Evolutionary conservation across 345 rosid genomes (phyloP).

Genomic region (Euphorbia lathyris): DNA sequence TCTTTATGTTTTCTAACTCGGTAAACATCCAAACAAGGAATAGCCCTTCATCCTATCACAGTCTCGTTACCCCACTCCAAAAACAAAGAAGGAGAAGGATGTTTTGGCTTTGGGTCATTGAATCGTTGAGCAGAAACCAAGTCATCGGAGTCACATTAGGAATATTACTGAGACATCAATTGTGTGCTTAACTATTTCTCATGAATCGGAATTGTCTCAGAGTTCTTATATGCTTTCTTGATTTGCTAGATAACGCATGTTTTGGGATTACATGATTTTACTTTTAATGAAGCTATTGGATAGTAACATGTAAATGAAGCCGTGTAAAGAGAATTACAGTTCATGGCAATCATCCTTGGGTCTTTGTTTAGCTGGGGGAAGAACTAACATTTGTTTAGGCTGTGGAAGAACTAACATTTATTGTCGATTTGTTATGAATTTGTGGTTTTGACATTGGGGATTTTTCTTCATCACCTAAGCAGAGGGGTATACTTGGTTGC

Average conservation of each 20-base stretch:
- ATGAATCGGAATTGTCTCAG: background rate
- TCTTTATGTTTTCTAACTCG: too few species aligned
- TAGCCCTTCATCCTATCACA: too few species aligned
- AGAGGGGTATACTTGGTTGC: background rate
- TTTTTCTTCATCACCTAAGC: background rate
- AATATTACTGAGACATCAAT: too few species aligned
- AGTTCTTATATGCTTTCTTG: background rate
- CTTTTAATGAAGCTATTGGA: background rate
- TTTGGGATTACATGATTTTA: background rate
- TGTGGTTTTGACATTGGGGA: background rate
- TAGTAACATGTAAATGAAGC: background rate
- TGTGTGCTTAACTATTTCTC: background rate
- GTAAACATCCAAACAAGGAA: too few species aligned
- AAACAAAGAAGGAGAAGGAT: too few species aligned
- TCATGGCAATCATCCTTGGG: background rate
- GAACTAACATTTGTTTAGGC: too few species aligned
- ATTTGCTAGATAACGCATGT: background rate
- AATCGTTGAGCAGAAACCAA: too few species aligned
- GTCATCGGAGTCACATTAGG: too few species aligned
- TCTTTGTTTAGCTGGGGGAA: background rate
- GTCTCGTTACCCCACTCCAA: too few species aligned
- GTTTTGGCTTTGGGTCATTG: too few species aligned
- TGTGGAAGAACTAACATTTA: too few species aligned
- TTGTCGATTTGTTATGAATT: too few species aligned
- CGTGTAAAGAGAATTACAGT: background rate